Evolutionary conservation across 495 filamentous ascomycete species (phyloP), one percentile per base, ranked within the genome.

Genomic region (Penicillium lividum): DNA sequence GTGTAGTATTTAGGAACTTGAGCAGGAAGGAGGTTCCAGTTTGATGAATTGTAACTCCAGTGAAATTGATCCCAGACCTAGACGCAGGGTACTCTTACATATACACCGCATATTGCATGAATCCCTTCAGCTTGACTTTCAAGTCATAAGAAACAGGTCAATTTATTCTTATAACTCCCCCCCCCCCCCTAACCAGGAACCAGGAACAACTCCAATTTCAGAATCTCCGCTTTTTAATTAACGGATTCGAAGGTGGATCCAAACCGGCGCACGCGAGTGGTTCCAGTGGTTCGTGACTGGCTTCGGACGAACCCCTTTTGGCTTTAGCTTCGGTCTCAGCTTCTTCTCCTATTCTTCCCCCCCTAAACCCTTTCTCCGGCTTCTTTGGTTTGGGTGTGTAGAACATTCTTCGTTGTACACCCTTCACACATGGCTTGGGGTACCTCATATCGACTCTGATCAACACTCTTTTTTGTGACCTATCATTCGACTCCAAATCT

Each of bases 331-430:
- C 28, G 46, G 46, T n/a, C 27, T 48, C 27, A 30, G 27, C 38
- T 55, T 46, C 43, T 56, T 55, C 63, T 63, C 61, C 64, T 67
- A 61, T 61, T 61, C 62, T 29, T 42, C 42, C 29, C 33, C 53
- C 42, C 29, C 34, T 53, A 33, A 46, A 43, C 55, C 52, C 27
- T 44, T 40, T 29, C 38, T 10, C 15, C 46, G 43, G 43, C 43
- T 27, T 46, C 43, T 46, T 46, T 18, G 43, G 43, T 46, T 46
- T 25, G 2, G 16, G 43, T 28, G 18, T 28, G 43, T 46, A 46
- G 43, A 46, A 46, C 43, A 25, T 46, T 27, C 16, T 46, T 46
- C 43, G 40, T 18, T 46, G 18, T 46, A 46, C 28, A 7, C 28
- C 11, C 28, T 49, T 30, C 28, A 49, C 46, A 49, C 46, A 49